Evolutionary conservation across 106 monocot species (phyloP), one percentile per base, ranked within the genome.

Genomic region (Agapanthus africanus): DNA sequence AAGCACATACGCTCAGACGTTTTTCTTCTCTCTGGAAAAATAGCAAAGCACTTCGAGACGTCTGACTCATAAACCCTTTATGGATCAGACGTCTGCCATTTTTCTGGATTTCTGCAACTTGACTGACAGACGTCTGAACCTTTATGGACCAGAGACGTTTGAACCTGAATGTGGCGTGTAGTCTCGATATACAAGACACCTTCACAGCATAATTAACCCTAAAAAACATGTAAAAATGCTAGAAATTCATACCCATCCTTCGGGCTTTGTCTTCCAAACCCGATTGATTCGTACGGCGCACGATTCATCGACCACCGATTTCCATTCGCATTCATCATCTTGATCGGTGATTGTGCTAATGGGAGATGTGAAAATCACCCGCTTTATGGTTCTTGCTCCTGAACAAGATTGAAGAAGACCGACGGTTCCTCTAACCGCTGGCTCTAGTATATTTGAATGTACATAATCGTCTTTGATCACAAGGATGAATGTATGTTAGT

Each of bases 361-460:
- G 41, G 88, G 85, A n/a, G 88, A 89, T 26, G 88, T 89, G 56
- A 89, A 80, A 6, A 89, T 49, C 40, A 89, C 82, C 44, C 72
- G 66, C 50, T 71, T 70, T 41, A 89, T 66, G 0, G 81, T 50
- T 22, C 67, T 72, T 4, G 73, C 33, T 37, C 73, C 71, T 19
- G 32, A 44, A 59, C 82, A 89, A 66, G 88, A 67, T 61, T 61
- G 54, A 14, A 89, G 71, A 33, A 89, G 44, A 50, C 85, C 85
- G 34, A 77, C 41, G 4, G 79, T 82, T 34, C 88, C 88, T 40
- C 47, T 39, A 5, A 82, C 54, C 10, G 85, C 85, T 1, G 84
- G 76, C 46, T 76, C 75, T 21, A 83, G 54, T 26, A 87, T 70
- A n/a, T 67, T 52, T 46, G 66, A 47, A 35, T 51, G 47, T 50